Base-by-base conservation (phyloP, 257 asterid genomes). In the Prunella vulgaris region DNA sequence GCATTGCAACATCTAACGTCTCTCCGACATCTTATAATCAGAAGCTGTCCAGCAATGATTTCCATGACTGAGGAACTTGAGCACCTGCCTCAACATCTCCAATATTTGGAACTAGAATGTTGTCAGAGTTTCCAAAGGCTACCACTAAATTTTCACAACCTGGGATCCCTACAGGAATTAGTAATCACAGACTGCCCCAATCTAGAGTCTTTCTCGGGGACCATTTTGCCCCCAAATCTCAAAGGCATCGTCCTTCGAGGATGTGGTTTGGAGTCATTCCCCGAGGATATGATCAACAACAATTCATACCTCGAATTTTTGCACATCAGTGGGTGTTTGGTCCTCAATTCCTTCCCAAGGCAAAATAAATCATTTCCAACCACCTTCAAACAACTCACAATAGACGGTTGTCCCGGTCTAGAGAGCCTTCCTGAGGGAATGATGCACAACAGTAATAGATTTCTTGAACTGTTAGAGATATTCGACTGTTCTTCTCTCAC, bases 401-500 rank as follows among this genome's bases (percentile, higher is more conserved):
- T 81, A 12, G 86, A 79, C 74, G 66, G 49, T 20, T 79, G 86
- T 57, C 84, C 84, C 51, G 62, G 69, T 64, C 73, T 79, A 28
- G 86, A 84, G 80, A 72, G 67, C 58, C 86, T 84, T 44, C 86
- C 86, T 24, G 74, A 72, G 72, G 86, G 84, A 48, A 74, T 81
- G 76, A 84, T 78, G 79, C 82, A 77, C 62, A 66, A 46, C 61
- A 75, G 32, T 66, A 79, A 84, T 32, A 52, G 21, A 1, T 79
- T 28, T 12, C 84, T 81, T 42, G 82, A 82, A 71, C 76, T 76
- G 67, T 68, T 82, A 0, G 82, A 84, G 74, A 73, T 84, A 35
- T 82, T 84, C 15, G 81, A 81, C 61, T 78, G 84, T 68, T 67
- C 84, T 49, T 77, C 88, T 17, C 48, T 82, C 73, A 73, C 79